Base-by-base conservation (phyloP, 371 early-diverging fungal species). In the Mucor plumbeus region DNA sequence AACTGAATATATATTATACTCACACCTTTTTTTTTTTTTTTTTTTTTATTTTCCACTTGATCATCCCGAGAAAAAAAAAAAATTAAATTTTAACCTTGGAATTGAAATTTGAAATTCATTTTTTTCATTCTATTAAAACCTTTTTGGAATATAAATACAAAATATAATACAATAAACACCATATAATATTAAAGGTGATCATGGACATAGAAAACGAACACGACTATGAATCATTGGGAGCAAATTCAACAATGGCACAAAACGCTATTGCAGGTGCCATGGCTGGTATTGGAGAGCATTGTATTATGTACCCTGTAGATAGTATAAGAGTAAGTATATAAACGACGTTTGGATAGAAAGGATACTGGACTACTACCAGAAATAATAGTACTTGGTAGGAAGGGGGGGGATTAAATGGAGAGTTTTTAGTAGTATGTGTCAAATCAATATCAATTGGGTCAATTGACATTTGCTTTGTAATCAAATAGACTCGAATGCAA, bases 251-350 rank as follows among this genome's bases (percentile, higher is more conserved):
- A 15, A 80, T 95, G 65, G 68, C 85, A 21, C 90, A 92, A 48
- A 94, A 97, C 75, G 79, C 96, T 63, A 79, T 92, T 40, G 98
- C 98, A 1, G 99, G 99, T 4, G 97, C 98, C 7, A 83, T 96
- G 41, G 99, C 99, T 17, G 99, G 99, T 54, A 96, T 98, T 62
- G 93, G 94, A 56, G 99, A 98, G 76, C 99, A 98, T 74, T 88
- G 92, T 36, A 85, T 97, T 61, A 95, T 95, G 92, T 97, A 92
- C 79, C 99, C 99, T 3, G 78, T 97, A 38, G 99, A 98, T 73
- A 87, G 90, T 68, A 91, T 97, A 71, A 95, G 97, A 91, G 95
- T 92, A 87, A 71, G 68, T 61, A 39, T 38, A 44, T 34, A 26
- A 11, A 4, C 17, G 4, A 7, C 1, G 21, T n/a, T 5, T 15